These are phyloP conservation scores for Aspergillus felis DNA, from an alignment of 2,329 filamentous ascomycete genomes.

Conservation along the genomic window DNA sequence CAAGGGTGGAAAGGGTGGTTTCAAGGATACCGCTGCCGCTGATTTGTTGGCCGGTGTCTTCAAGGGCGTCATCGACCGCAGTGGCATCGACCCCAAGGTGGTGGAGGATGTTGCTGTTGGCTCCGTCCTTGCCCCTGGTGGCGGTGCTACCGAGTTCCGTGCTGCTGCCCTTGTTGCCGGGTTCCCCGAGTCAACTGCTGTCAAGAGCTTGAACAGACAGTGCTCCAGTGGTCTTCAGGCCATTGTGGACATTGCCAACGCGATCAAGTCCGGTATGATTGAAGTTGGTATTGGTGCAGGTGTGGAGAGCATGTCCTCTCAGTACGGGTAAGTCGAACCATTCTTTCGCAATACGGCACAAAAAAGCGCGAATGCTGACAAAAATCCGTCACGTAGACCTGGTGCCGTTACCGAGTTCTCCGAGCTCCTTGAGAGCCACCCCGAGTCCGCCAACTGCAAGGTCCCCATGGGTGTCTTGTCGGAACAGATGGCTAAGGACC, in stretches of 20 bases:
- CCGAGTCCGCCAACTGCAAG: slow-evolving; percentile 90
- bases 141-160: slow-evolving; percentile 94
- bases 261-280: slow-evolving; percentile 87
- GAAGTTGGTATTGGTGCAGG: slow-evolving; percentile 91
- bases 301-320: slow-evolving; percentile 90
- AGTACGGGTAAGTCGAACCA: slow-evolving; percentile 70
- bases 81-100: slow-evolving; percentile 78
- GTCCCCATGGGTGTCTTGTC: slow-evolving; percentile 93
- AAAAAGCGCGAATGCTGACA: not conserved
- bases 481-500: slow-evolving; percentile 90
- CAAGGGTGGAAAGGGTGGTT: slow-evolving; percentile 85
- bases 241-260: slow-evolving; percentile 89
- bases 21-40: slow-evolving; percentile 88
- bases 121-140: slow-evolving; percentile 84
- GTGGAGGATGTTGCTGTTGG: slow-evolving; percentile 94
- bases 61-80: slow-evolving; percentile 75
- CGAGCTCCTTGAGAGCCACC: slow-evolving; percentile 75
- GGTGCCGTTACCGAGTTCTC: slow-evolving; percentile 89
- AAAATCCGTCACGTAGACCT: slow-evolving; percentile 50
- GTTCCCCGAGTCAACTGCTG: slow-evolving; percentile 79
- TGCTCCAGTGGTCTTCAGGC: slow-evolving; percentile 92
- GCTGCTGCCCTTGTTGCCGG: slow-evolving; percentile 86
- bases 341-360: not conserved
- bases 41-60: slow-evolving; percentile 84
- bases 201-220: slow-evolving; percentile 86